Evolutionary conservation across 352 stramenopile genomes (phyloP).

Genomic region (Pythium apleroticum): DNA sequence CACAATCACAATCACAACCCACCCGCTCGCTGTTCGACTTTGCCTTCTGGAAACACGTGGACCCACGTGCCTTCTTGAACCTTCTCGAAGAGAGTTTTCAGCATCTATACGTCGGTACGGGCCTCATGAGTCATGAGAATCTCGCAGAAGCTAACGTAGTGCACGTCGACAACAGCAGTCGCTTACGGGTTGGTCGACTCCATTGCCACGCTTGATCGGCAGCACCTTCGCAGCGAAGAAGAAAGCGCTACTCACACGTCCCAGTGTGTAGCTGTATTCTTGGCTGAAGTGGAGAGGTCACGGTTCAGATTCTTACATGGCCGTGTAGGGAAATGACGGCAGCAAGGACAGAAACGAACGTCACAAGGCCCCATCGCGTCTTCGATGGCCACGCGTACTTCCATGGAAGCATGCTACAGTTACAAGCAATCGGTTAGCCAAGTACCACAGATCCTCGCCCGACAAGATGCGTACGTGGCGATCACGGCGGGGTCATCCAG

Average conservation of each 20-base stretch:
- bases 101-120: conserved; percentile 41
- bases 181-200: conserved; percentile 64
- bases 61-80: conserved; percentile 79
- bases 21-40: conserved; percentile 74
- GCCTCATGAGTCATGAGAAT: neutral
- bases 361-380: conserved; percentile 74
- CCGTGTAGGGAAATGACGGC: neutral
- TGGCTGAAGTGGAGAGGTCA: conserved; percentile 41
- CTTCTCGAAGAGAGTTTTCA: conserved; percentile 78
- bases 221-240: conserved; percentile 77
- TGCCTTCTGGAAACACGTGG: conserved; percentile 88
- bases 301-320: neutral
- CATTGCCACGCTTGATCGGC: conserved; percentile 67
- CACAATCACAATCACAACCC: too few relatives aligned
- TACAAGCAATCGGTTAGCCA: neutral
- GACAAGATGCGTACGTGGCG: conserved; percentile 42
- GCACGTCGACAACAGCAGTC: neutral
- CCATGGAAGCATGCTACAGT: conserved; percentile 69
- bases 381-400: conserved; percentile 53
- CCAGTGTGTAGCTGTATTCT: conserved; percentile 83
- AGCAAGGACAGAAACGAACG: conserved; percentile 27
- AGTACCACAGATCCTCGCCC: neutral
- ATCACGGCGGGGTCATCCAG: conserved; percentile 77
- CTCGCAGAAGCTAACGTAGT: neutral
- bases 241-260: conserved; percentile 44